phyloP scores from a whole-genome alignment of 192 early-diverging fungal genomes.

The Diversispora eburnea region DNA sequence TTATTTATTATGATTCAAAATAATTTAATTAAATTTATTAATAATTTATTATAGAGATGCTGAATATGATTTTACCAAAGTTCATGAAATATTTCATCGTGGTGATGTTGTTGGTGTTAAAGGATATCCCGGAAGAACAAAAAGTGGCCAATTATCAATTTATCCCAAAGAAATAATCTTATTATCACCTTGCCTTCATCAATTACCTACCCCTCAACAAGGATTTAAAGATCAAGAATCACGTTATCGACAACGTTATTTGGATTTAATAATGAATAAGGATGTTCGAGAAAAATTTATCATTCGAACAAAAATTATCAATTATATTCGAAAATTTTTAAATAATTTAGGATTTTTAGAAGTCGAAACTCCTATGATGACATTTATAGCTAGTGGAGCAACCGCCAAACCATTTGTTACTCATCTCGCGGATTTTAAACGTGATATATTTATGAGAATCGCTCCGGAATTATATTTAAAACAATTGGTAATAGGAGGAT shows the following conservation, averaged over 20 bases:
- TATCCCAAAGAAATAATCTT: conserved; percentile 84
- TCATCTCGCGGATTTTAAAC: conserved; percentile 98
- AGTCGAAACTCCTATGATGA: conserved; percentile 98
- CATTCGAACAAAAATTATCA: conserved; percentile 88
- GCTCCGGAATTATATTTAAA: conserved; percentile 98
- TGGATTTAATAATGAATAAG: conserved; percentile 99
- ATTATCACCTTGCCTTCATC: conserved; percentile 91
- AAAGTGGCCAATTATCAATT: conserved; percentile 92
- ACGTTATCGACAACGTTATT: conserved; percentile 95
- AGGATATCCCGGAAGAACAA: conserved; percentile 87
- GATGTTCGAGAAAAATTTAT: conserved; percentile 92
- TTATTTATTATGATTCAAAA: background rate
- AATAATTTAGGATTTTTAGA: conserved; percentile 95
- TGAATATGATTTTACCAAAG: conserved; percentile 68
- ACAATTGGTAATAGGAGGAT: conserved; percentile 95
- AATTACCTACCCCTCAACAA: conserved; percentile 89
- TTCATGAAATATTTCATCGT: conserved; percentile 79
- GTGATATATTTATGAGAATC: conserved; percentile 97
- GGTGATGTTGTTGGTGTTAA: conserved; percentile 95
- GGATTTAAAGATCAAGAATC: conserved; percentile 97
- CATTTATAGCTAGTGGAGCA: conserved; percentile 94
- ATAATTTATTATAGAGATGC: conserved; percentile 32
- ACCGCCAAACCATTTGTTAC: conserved; percentile 99
- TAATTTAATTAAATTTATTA: background rate
- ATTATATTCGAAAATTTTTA: conserved; percentile 92